Evolutionary conservation across 2,329 filamentous ascomycete genomes (phyloP), one percentile per base, ranked within the genome.

Genomic region (Aureobasidium sp.): DNA sequence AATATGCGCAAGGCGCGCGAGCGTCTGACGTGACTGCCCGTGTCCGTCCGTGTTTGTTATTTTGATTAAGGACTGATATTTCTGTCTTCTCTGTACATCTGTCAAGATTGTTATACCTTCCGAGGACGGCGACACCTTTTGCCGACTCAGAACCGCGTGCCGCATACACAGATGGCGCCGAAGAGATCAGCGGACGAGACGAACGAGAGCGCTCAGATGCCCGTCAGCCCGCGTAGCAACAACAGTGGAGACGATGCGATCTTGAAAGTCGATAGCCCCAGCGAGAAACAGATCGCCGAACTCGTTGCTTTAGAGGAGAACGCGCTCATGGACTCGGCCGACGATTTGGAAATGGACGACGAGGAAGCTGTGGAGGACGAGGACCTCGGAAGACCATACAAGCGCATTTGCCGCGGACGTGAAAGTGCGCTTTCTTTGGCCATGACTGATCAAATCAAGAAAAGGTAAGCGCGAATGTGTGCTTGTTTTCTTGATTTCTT

Each of bases 331-430:
- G 48, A 46, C 13, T 55, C 51, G 3, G 47, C 46, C 57, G 58
- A 61, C n/a, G 60, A 60, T 36, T 7, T 41, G 32, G 46, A 50
- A 7, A 51, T 51, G 57, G 57, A 32, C 15, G 50, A 56, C 8
- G 60, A 62, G 13, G 60, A 47, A 47, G 50, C 26, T 17, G 34
- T 47, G 5, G 29, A 36, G 5, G 58, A 56, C 9, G 50, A 62
- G 48, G 41, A 39, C 34, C 32, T 17, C 5, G 50, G 41, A 46
- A 29, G 48, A 15, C 60, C 60, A 23, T 62, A 56, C 51, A 62
- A 62, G 60, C 50, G 60, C 29, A 41, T 62, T 9, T 62, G 60
- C 47, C 60, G 60, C n/a, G 60, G 51, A 27, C 48, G 50, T 27
- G 51, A 62, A 20, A 62, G 60, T 32, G 60, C 60, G 17, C 50